Percentiles rank a stretch among this genome's conserved stretches.
Conservation (phyloP, 1,139 yeast genomes). For the Sugiyamaella pinicola region DNA sequence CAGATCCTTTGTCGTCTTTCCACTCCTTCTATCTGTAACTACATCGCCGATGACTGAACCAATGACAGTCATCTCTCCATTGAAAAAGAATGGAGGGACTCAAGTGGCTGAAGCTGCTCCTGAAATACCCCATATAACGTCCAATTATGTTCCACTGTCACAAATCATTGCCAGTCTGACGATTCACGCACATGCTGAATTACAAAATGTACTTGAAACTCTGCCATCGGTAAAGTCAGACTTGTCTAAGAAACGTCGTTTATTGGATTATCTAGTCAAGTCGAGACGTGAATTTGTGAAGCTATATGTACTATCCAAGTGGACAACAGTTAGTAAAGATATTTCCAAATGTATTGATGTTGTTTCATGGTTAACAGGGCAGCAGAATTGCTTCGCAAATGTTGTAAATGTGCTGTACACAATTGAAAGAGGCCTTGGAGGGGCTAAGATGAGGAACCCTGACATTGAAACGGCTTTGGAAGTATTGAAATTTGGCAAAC, state of each 20-base stretch:
- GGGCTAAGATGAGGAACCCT: slow-evolving; percentile 88
- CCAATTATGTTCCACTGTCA: slow-evolving; percentile 67
- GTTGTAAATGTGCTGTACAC: slow-evolving; percentile 61
- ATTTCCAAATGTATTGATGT: slow-evolving; percentile 78
- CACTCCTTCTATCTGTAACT: not conserved
- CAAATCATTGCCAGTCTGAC: slow-evolving; percentile 61
- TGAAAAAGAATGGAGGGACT: slow-evolving; percentile 7
- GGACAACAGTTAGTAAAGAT: slow-evolving; percentile 76
- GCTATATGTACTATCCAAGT: slow-evolving; percentile 79
- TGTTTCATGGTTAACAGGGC: slow-evolving; percentile 84
- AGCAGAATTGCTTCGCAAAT: slow-evolving; percentile 67
- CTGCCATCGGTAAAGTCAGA: slow-evolving; percentile 60
- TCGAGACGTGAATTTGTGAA: slow-evolving; percentile 82
- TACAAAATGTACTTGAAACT: slow-evolving; percentile 63
- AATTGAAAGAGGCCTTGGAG: slow-evolving; percentile 66
- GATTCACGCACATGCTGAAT: slow-evolving; percentile 64
- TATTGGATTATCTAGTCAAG: slow-evolving; percentile 66
- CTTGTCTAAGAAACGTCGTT: slow-evolving; percentile 61
- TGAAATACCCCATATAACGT: slow-evolving; percentile 69
- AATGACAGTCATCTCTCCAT: slow-evolving; percentile 2
- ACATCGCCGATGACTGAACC: slow-evolving; percentile 5
- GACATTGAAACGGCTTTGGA: slow-evolving; percentile 86
- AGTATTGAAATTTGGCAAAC: slow-evolving; percentile 76
- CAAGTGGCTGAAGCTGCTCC: slow-evolving; percentile 25
- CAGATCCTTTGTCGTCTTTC: not conserved